A percentile compares a stretch with the other conserved stretches of the same genome.
These are phyloP conservation scores for Zygosaccharomyces pseudobailii DNA, from an alignment of 1,139 yeast genomes.

Conservation along the genomic window DNA sequence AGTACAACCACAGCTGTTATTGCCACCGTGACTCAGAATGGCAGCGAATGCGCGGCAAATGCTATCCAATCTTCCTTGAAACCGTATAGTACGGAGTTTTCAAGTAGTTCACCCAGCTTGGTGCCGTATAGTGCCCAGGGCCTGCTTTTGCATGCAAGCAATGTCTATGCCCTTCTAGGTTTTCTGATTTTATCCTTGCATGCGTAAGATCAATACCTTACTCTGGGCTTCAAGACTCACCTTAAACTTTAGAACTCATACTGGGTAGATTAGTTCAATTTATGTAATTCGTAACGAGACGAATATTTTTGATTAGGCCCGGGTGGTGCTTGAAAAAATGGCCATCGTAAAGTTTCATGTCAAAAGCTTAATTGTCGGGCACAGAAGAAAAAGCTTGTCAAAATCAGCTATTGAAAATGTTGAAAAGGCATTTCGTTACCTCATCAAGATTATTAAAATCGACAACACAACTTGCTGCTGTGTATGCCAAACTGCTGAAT, in stretches of 20 bases:
- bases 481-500: conserved; percentile 10
- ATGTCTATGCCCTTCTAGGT: neutral
- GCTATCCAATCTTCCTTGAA: neutral
- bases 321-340: neutral
- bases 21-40: neutral
- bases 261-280: too few species aligned
- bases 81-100: neutral
- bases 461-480: conserved; percentile 2
- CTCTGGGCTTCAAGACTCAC: too few species aligned
- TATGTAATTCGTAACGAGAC: too few species aligned
- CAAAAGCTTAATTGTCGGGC: too few species aligned
- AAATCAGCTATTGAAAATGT: neutral
- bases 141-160: neutral
- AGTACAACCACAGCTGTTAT: neutral
- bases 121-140: neutral
- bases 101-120: neutral
- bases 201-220: too few species aligned
- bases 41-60: neutral
- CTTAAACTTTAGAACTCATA: too few species aligned
- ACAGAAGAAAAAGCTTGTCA: neutral
- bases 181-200: neutral
- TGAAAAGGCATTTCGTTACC: conserved; percentile 1
- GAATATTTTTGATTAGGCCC: too few species aligned
- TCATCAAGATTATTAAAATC: conserved; percentile 2
- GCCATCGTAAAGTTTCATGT: neutral